Evolutionary conservation across 257 asterid genomes (phyloP).

Genomic region (Solanum peruvianum): DNA sequence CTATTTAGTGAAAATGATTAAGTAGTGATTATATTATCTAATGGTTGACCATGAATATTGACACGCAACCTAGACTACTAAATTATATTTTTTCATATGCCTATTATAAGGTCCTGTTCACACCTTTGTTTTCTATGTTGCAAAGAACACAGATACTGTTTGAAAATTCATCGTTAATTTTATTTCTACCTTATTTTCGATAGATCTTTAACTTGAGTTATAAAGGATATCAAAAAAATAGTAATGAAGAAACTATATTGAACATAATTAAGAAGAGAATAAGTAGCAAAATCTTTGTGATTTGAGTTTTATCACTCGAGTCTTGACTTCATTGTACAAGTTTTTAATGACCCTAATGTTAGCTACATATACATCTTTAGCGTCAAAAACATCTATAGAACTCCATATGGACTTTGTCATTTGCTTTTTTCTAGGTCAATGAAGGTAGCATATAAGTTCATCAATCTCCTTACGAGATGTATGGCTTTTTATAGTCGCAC

Average conservation of each 20-base stretch:
- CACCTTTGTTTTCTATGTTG: neutral
- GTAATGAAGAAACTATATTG: too few species aligned
- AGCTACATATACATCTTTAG: neutral
- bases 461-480: neutral
- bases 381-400: neutral
- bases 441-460: neutral
- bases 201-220: neutral
- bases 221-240: neutral
- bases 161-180: accelerated
- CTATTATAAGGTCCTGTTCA: neutral
- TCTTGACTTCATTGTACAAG: neutral
- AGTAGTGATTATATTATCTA: neutral
- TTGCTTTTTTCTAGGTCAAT: neutral
- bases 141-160: neutral
- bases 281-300: neutral
- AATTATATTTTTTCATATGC: neutral
- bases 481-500: neutral
- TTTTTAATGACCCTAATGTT: neutral
- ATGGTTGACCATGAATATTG: neutral
- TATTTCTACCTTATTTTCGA: neutral
- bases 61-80: neutral
- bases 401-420: neutral
- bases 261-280: neutral
- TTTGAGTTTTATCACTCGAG: neutral
- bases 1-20: neutral